Evolutionary conservation across 2,329 filamentous ascomycete species (phyloP).

Genomic region (Teratosphaeria pseudoeucalypti): DNA sequence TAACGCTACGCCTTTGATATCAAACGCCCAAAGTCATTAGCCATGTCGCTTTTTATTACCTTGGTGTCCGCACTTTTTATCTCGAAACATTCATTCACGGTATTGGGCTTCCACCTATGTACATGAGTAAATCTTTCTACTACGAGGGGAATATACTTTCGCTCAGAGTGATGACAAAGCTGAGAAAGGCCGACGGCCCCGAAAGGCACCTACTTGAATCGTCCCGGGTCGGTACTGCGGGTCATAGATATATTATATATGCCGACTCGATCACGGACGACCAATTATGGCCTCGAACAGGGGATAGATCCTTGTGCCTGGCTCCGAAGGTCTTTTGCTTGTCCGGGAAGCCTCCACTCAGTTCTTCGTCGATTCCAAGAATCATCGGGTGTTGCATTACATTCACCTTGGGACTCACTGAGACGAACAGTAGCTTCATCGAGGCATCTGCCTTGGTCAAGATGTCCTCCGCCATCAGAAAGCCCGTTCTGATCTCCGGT

Average conservation of each 20-base stretch:
- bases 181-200: background rate
- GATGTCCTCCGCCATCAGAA: background rate
- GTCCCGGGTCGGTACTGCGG: background rate
- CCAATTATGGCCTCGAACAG: background rate
- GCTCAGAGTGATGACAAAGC: background rate
- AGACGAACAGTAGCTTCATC: background rate
- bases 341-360: background rate
- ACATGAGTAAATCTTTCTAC: no score
- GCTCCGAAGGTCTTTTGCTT: background rate
- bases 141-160: background rate
- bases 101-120: no score
- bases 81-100: no score
- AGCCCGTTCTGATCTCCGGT: conserved; percentile 32
- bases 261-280: background rate
- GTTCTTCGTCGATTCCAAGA: background rate
- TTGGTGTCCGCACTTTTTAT: no score
- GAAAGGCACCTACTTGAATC: background rate
- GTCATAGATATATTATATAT: background rate
- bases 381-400: background rate
- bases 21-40: background rate
- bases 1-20: background rate
- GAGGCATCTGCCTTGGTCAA: background rate
- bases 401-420: background rate
- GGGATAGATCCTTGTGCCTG: background rate
- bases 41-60: no score